These are phyloP conservation scores for Punica granatum DNA, from an alignment of 345 rosid species.

Conservation along the genomic window DNA sequence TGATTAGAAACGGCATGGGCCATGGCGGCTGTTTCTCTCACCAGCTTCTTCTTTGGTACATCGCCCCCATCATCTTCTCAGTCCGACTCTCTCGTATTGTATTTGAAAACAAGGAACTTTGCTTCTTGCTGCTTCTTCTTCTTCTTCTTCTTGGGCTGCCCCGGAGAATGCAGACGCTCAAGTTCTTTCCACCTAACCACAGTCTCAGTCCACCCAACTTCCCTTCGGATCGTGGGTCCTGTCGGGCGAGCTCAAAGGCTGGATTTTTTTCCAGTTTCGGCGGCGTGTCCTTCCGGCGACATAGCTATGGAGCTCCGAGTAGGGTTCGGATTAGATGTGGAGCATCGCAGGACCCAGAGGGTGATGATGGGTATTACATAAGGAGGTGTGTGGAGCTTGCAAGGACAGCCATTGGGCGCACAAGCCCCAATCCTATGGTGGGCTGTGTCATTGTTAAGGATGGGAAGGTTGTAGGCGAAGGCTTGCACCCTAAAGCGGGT, in stretches of 20 bases:
- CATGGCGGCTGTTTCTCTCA: too few relatives aligned
- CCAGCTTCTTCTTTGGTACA: too few relatives aligned
- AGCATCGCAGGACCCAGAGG: slow-evolving; percentile 1
- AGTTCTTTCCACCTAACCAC: background rate
- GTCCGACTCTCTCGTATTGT: background rate
- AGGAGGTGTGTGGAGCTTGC: slow-evolving; percentile 78
- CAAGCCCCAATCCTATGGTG: slow-evolving; percentile 96
- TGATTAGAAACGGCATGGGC: background rate
- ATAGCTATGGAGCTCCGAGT: slow-evolving; percentile 2
- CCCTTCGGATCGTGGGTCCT: background rate
- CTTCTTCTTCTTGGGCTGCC: background rate
- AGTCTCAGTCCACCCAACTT: background rate
- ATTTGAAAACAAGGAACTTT: background rate
- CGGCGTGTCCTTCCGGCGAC: background rate
- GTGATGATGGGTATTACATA: slow-evolving; percentile 57
- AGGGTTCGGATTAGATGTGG: slow-evolving; percentile 23
- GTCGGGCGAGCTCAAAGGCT: background rate
- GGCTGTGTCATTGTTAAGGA: slow-evolving; percentile 92
- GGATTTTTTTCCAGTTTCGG: background rate
- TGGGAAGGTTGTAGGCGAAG: slow-evolving; percentile 80
- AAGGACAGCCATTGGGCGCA: slow-evolving; percentile 59
- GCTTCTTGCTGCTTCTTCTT: too few relatives aligned
- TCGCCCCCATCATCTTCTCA: background rate
- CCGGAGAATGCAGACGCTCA: background rate
- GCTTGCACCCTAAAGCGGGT: slow-evolving; percentile 95